phyloP scores from a whole-genome alignment of 371 early-diverging fungal genomes.

The Mucor lusitanicus region DNA sequence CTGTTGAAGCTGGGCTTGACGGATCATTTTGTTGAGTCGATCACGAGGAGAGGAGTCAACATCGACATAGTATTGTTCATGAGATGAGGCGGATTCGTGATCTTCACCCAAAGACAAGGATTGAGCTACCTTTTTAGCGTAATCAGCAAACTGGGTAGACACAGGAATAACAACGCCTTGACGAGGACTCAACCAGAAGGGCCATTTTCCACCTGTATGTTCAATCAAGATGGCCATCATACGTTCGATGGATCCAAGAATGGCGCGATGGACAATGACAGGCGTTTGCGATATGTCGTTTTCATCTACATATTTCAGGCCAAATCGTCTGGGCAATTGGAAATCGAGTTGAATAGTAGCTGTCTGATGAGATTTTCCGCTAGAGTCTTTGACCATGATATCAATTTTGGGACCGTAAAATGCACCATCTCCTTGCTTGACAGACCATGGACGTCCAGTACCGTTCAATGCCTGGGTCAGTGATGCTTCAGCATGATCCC shows the following conservation, averaged over 20 bases:
- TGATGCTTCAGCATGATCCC: conserved; percentile 92
- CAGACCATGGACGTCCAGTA: conserved; percentile 80
- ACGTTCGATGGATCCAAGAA: conserved; percentile 92
- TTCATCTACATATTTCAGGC: conserved; percentile 76
- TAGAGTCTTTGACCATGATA: conserved; percentile 96
- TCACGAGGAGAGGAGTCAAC: conserved; percentile 77
- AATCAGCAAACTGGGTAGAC: conserved; percentile 49
- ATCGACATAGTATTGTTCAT: conserved; percentile 70
- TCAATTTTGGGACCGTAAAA: conserved; percentile 99
- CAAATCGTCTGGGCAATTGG: conserved; percentile 91
- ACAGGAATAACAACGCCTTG: conserved; percentile 95
- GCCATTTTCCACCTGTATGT: conserved; percentile 89
- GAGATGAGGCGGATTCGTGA: conserved; percentile 14
- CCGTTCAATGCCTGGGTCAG: conserved; percentile 80
- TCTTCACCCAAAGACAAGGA: conserved; percentile 34
- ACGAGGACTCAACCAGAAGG: conserved; percentile 99
- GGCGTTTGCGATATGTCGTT: conserved; percentile 64
- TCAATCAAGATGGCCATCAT: conserved; percentile 96
- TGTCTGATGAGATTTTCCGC: conserved; percentile 93
- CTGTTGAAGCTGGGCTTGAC: conserved; percentile 86
- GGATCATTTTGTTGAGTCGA: conserved; percentile 97
- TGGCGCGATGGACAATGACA: conserved; percentile 96
- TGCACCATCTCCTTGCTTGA: conserved; percentile 99
- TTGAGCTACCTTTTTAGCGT: conserved; percentile 45
- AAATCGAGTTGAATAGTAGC: conserved; percentile 99